A percentile compares a stretch with the other conserved stretches of the same genome.
phyloP scores from a whole-genome alignment of 176 grass and related monocot species.

The Secale cereale region DNA sequence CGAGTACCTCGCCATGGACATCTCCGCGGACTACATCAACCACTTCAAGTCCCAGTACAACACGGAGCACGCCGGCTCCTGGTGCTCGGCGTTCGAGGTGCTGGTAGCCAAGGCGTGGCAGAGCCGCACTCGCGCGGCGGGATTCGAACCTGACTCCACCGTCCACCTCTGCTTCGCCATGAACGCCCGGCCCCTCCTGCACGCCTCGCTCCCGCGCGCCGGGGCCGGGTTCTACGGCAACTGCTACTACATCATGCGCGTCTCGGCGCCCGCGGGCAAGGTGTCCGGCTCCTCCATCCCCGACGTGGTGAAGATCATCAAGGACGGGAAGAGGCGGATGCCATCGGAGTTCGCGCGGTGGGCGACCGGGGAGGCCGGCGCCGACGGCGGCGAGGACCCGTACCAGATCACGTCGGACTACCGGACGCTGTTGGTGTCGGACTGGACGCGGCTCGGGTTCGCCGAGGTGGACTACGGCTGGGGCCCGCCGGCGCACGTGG shows the following conservation, averaged over 20 bases:
- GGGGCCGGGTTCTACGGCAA: conserved; percentile 74
- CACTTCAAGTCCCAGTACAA: conserved; percentile 57
- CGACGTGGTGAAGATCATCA: conserved; percentile 64
- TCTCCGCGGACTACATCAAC: conserved; percentile 61
- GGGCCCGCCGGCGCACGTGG: conserved; percentile 75
- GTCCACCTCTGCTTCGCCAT: conserved; percentile 80
- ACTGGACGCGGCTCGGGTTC: conserved; percentile 82
- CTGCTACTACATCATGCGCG: conserved; percentile 89
- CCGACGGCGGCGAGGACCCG: conserved; percentile 36
- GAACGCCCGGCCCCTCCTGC: conserved; percentile 64
- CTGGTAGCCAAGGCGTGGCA: conserved; percentile 80
- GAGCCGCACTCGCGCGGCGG: conserved; percentile 58
- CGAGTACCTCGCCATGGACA: conserved; percentile 68
- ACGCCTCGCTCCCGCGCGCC: conserved; percentile 30
- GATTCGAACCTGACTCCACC: conserved; percentile 31
- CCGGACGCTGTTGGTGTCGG: conserved; percentile 72
- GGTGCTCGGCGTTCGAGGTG: conserved; percentile 87
- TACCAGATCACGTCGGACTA: conserved; percentile 84
- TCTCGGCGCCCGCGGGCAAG: conserved; percentile 43
- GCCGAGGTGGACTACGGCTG: conserved; percentile 80
- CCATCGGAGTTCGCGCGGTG: conserved; percentile 58
- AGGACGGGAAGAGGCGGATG: conserved; percentile 68
- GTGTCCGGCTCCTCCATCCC: conserved; percentile 36
- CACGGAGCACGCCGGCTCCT: not conserved
- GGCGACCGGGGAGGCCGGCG: conserved; percentile 30